phyloP scores from a whole-genome alignment of 257 asterid genomes.

The Handroanthus guayacan region DNA sequence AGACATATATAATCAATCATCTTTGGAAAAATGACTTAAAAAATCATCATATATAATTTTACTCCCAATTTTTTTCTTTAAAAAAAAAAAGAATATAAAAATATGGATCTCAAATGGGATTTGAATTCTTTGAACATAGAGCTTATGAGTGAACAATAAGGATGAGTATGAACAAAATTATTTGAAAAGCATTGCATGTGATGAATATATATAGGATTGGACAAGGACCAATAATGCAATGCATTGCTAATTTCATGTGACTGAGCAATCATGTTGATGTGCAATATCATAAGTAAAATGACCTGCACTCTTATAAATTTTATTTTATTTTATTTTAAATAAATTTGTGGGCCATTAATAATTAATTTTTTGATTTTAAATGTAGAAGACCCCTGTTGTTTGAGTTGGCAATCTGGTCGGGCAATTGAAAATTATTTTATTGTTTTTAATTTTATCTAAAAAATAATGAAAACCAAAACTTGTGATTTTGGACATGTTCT shows the following conservation, averaged over 20 bases:
- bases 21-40: too few relatives aligned
- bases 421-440: background rate
- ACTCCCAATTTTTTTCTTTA: background rate
- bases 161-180: constrained; percentile 12
- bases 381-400: background rate
- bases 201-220: constrained; percentile 20
- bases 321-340: background rate
- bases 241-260: constrained; percentile 47
- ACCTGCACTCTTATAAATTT: constrained; percentile 10
- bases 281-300: constrained; percentile 18
- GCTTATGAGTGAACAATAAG: background rate
- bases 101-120: constrained; percentile 4
- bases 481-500: too few relatives aligned
- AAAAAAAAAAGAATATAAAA: constrained; percentile 12
- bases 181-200: constrained; percentile 35
- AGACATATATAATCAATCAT: background rate
- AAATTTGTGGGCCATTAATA: constrained; percentile 32
- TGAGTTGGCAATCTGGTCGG: constrained; percentile 13
- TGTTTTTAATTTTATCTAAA: background rate
- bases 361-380: background rate
- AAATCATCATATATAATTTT: background rate
- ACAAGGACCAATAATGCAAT: constrained; percentile 39
- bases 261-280: constrained; percentile 46
- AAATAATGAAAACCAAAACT: background rate
- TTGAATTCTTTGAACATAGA: constrained; percentile 9